These are phyloP conservation scores for Ophiostoma ips DNA, from an alignment of 2,329 filamentous ascomycete genomes.

Conservation along the genomic window DNA sequence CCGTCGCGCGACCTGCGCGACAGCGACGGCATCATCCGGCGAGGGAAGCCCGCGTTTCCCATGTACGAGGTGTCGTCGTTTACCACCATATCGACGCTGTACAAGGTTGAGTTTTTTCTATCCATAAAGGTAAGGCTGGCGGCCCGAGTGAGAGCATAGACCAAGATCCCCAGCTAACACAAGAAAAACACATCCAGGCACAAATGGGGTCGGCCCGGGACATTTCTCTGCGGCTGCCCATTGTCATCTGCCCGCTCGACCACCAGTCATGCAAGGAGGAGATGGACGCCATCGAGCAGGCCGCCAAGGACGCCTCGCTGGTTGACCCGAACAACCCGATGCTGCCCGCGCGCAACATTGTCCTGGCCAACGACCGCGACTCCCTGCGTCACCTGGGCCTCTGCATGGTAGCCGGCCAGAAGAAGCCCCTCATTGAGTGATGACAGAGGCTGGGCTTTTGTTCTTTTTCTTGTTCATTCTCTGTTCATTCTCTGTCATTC, in stretches of 20 bases:
- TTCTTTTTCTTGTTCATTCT: not conserved
- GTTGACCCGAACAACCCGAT: conserved; percentile 85
- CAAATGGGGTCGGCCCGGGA: conserved; percentile 78
- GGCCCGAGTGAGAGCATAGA: too few species aligned
- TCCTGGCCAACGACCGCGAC: conserved; percentile 61
- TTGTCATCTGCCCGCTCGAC: conserved; percentile 91
- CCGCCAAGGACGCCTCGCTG: conserved; percentile 79
- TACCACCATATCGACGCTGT: conserved; percentile 83
- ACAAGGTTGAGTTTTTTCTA: conserved; percentile 97
- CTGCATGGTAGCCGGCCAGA: conserved; percentile 49
- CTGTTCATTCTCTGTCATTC: not conserved
- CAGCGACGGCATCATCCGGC: conserved; percentile 70
- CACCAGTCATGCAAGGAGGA: conserved; percentile 94
- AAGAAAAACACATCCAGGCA: conserved; percentile 41
- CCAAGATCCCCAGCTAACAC: too few species aligned
- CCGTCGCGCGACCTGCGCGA: conserved; percentile 82
- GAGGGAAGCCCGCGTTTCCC: conserved; percentile 77
- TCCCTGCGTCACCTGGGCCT: conserved; percentile 46
- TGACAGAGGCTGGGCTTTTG: not conserved
- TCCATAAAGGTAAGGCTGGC: conserved; percentile 91
- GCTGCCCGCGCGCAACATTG: conserved; percentile 73
- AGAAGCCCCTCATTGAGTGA: conserved; percentile 52
- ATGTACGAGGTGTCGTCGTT: conserved; percentile 81
- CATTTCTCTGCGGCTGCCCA: conserved; percentile 77
- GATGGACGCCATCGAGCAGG: conserved; percentile 95